Evolutionary conservation across 305 asterid species (phyloP).

Genomic region (Fraxinus sp.): DNA sequence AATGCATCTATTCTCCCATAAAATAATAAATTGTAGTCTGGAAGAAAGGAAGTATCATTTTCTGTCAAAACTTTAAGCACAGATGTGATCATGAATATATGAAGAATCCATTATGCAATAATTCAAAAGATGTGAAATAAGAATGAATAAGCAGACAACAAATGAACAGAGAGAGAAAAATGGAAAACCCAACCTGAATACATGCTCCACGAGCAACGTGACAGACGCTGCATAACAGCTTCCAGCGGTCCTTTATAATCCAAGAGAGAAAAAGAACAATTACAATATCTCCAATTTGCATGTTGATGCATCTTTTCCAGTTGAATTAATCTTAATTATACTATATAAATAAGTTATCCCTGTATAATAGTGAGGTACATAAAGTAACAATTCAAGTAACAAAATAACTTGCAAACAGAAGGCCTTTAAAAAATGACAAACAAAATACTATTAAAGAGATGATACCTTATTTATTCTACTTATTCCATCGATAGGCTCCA

Average conservation of each 20-base stretch:
- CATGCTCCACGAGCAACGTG: constrained; percentile 95
- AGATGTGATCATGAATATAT: not conserved
- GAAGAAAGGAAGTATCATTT: not conserved
- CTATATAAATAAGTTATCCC: constrained; percentile 8
- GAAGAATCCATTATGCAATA: not conserved
- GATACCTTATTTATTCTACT: constrained; percentile 78
- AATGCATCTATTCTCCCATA: not conserved
- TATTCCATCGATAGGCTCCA: constrained; percentile 99
- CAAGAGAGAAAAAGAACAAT: constrained; percentile 9
- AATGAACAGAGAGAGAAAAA: constrained; percentile 17
- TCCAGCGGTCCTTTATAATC: constrained; percentile 87
- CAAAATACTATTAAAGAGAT: constrained; percentile 26
- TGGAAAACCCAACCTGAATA: constrained; percentile 68
- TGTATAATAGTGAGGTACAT: not conserved
- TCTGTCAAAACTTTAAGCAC: not conserved
- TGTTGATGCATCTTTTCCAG: constrained; percentile 7
- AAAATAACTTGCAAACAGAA: not conserved
- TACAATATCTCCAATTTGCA: not conserved
- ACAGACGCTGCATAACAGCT: constrained; percentile 87
- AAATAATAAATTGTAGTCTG: not conserved
- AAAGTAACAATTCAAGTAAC: constrained; percentile 2
- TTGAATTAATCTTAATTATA: constrained; percentile 4
- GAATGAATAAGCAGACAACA: not conserved
- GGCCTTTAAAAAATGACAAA: not conserved
- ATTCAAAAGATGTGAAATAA: not conserved